phyloP scores from a whole-genome alignment of 805 yeast genomes.

The Barnettozyma sucrosica region DNA sequence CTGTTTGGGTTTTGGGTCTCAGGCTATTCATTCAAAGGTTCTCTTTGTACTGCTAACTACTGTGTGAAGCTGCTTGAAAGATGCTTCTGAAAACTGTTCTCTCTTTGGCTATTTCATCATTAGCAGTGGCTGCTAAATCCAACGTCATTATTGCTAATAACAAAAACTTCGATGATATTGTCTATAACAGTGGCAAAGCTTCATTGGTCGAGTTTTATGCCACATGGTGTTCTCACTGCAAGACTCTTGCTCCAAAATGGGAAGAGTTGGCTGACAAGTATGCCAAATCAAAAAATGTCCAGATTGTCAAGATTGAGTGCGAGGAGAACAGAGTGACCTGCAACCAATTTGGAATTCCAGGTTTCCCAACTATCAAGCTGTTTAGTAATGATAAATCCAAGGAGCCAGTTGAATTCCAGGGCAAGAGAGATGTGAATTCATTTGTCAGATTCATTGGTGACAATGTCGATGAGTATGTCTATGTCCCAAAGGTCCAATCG shows the following conservation, averaged over 20 bases:
- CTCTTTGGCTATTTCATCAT: background rate
- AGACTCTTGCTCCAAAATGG: constrained; percentile 79
- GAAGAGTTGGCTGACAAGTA: constrained; percentile 75
- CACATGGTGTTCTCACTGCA: constrained; percentile 97
- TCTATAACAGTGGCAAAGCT: constrained; percentile 57
- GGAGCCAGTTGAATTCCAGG: constrained; percentile 58
- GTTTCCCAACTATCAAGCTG: constrained; percentile 87
- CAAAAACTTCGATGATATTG: constrained; percentile 47
- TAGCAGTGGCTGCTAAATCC: constrained; percentile 1
- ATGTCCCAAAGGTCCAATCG: constrained; percentile 22
- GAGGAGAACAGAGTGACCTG: constrained; percentile 79
- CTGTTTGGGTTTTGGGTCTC: too few relatives aligned
- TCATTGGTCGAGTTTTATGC: constrained; percentile 87
- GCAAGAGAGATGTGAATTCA: constrained; percentile 64
- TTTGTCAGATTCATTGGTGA: constrained; percentile 59
- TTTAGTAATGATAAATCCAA: constrained; percentile 66
- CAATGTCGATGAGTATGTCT: constrained; percentile 30
- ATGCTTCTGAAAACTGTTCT: constrained; percentile 6
- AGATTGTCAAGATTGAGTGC: constrained; percentile 85
- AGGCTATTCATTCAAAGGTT: too few relatives aligned
- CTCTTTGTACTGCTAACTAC: too few relatives aligned
- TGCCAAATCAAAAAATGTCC: constrained; percentile 47
- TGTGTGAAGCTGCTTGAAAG: too few relatives aligned
- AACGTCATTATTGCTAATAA: constrained; percentile 39
- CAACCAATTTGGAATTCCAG: constrained; percentile 60